Base-by-base conservation (phyloP, 345 rosid genomes). In the Durio zibethinus region DNA sequence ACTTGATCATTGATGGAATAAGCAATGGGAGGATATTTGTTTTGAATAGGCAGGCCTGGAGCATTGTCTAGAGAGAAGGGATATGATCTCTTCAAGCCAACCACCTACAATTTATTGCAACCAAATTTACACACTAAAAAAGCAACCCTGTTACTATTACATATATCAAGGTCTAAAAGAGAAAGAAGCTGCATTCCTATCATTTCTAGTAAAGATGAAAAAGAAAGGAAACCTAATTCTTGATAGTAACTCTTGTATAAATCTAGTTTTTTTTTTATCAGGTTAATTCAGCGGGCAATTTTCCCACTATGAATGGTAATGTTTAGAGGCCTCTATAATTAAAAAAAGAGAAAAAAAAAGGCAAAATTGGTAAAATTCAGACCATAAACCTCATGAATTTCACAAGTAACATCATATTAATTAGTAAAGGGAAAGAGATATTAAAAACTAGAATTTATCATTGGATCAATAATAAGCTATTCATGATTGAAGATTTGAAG, bases 51-150 rank as follows among this genome's bases (percentile, higher is more conserved):
- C 11, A 81, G 77, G 66, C 68, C 76, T 53, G 81, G 83, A 18
- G 86, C 77, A 70, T 82, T 74, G 45, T 85, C 89, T 18, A 77
- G 61, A 56, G 81, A 57, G 84, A 88, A 90, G 21, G 88, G 90
- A 71, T 75, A 81, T 54, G 86, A 36, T 77, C 94, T 88, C 83
- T 88, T 90, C 86, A 73, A 33, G 68, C 92, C 85, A 78, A 81
- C 85, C 75, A 78, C 82, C 93, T 90, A 64, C 62, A 80, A 76
- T 59, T 54, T 71, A 82, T 73, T 76, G 57, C 15, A 45, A 75
- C 20, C 73, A 81, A 74, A 72, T 76, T 42, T 71, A 78, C 4
- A 42, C 59, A 56, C 47, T 3, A 75, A 52, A 50, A 50, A 35
- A 31, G 23, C 81, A 47, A 36, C 42, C 35, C 16, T 77, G 38